Base-by-base conservation (phyloP, 768 basidiomycete species). In the Suillus tomentosus region DNA sequence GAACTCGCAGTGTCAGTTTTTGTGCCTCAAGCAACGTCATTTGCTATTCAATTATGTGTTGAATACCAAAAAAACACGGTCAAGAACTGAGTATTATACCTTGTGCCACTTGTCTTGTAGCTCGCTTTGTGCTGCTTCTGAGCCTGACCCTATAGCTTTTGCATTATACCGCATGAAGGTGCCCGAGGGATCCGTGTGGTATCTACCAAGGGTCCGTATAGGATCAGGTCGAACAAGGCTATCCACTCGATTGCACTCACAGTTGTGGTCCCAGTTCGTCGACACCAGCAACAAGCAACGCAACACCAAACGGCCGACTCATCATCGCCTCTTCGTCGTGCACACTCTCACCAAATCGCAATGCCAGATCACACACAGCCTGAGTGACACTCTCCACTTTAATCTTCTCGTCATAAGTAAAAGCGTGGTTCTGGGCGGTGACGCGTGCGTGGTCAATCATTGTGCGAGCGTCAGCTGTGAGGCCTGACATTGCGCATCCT, bases 381-480 rank as follows among this genome's bases (percentile, higher is more conserved):
- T 99, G 97, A 2, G 97, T 97, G 62, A 88, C 95, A 73, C 95
- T 97, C 82, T 99, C 97, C 62, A 99, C 95, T 74, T 94, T 95
- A 81, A 99, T 99, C 69, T 76, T 82, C 79, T 99, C 97, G 80
- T 99, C 94, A 76, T 97, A 99, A 19, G 94, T 96, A 81, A 99
- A 99, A 3, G 88, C 77, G 78, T 99, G 97, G 77, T 94, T 95
- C 77, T 96, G 94, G 15, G 93, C 86, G 6, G 97, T 99, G 64
- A 99, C 96, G 65, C 97, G 87, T 34, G 97, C 97, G 74, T 99
- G 97, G 85, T 99, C 97, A 77, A 99, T 94, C 93, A 99, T 99
- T 56, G 97, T 99, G 67, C 97, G 88, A 53, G 97, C 96, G 79
- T 99, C 97, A 62, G 97, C 96, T 62, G 95, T 97, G 66, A 99